These are phyloP conservation scores for Suillus fuscotomentosus DNA, from an alignment of 768 basidiomycete species.

Conservation along the genomic window DNA sequence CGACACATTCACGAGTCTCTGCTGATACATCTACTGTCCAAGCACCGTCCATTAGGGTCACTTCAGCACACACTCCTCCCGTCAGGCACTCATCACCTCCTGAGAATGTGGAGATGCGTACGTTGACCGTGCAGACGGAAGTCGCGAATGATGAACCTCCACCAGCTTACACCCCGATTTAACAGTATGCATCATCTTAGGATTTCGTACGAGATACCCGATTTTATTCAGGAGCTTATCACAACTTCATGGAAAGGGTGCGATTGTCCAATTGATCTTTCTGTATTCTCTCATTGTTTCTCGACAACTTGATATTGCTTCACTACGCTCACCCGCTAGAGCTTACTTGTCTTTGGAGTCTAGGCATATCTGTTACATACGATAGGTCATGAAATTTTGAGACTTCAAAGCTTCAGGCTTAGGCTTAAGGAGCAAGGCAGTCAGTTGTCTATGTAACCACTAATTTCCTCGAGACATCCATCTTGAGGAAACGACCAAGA, in stretches of 20 bases:
- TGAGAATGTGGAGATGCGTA: slow-evolving; percentile 7
- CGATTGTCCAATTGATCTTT: background rate
- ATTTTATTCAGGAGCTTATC: background rate
- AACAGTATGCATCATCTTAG: slow-evolving; percentile 1
- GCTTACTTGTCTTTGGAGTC: background rate
- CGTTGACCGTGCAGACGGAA: slow-evolving; percentile 14
- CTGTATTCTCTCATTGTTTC: background rate
- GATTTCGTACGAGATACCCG: background rate
- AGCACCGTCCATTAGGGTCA: background rate
- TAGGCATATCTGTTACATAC: background rate
- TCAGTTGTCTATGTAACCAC: background rate
- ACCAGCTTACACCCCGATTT: slow-evolving; percentile 25
- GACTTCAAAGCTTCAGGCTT: background rate
- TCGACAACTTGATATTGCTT: background rate
- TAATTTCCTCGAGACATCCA: background rate
- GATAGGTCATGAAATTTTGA: background rate
- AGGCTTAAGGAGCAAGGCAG: background rate
- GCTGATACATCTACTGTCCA: too few species aligned
- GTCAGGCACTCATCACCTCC: background rate
- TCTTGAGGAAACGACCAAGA: background rate
- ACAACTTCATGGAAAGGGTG: background rate
- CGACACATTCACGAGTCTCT: background rate
- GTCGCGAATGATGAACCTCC: slow-evolving; percentile 18
- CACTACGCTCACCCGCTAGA: background rate
- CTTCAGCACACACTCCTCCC: background rate